These are phyloP conservation scores for sorghum (Sorghum bicolor) DNA, from an alignment of 176 grass and related monocot genomes.

Conservation along the genomic window DNA sequence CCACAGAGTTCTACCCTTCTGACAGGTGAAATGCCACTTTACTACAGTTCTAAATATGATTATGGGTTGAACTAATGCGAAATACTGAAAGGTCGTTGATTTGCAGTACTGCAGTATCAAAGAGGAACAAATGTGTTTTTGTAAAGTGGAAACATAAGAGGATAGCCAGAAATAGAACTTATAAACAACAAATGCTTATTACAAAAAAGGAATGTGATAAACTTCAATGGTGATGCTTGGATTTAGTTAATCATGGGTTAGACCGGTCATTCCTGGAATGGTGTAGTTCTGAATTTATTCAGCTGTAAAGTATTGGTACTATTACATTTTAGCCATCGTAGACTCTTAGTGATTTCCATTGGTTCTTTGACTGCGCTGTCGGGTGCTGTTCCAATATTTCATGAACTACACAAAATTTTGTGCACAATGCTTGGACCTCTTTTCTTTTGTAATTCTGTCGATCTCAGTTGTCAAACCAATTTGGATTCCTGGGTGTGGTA, in stretches of 20 bases:
- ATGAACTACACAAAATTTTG: neutral
- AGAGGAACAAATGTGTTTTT: neutral
- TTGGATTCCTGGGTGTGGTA: neutral
- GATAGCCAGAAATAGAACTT: neutral
- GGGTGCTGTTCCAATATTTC: neutral
- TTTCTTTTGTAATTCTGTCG: neutral
- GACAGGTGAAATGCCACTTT: slow-evolving; percentile 36
- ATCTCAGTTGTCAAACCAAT: neutral
- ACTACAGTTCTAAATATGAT: neutral
- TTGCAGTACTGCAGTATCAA: neutral
- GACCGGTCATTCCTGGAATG: neutral
- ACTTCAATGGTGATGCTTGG: neutral
- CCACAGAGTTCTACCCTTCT: neutral
- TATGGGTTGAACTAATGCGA: neutral
- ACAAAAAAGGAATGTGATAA: neutral
- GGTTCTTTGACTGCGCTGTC: neutral
- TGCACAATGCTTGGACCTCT: neutral
- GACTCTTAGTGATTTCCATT: neutral
- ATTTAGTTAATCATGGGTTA: neutral
- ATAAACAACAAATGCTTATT: neutral
- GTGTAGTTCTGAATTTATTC: neutral
- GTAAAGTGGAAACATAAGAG: neutral
- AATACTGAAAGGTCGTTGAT: neutral
- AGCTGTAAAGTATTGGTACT: neutral
- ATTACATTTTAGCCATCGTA: neutral